Base-by-base conservation (phyloP, 805 yeast genomes). In the Starmerella tilneyi region DNA sequence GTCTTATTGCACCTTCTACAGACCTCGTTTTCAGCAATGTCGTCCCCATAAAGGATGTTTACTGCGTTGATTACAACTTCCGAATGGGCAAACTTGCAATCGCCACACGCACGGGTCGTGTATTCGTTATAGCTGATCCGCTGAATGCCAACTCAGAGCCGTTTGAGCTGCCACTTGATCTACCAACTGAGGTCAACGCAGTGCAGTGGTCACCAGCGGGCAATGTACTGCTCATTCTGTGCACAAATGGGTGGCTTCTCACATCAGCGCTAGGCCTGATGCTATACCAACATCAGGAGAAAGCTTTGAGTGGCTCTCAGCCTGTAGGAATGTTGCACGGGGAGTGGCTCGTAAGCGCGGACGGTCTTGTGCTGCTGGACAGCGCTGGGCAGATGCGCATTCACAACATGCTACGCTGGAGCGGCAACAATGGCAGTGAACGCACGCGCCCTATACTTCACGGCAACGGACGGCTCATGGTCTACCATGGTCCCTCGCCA, bases 251-350 rank as follows among this genome's bases (percentile, higher is more conserved):
- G 5, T 75, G 78, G 78, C 66, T 66, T 39, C 47, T 71, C 21
- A 65, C 63, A 48, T 71, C 78, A 3, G 66, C 65, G 13, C 62
- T 72, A 28, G 79, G 79, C 1, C 69, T 71, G 51, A 56, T 21
- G 2, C 43, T 56, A 17, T 54, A 45, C 27, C 32, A 42, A 26
- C 20, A 36, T 38, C 45, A 43, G 3, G 39, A 38, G 9, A 20
- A 23, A 15, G 30, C 47, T 4, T 9, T 23, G 1, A 45, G 24
- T 16, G 19, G 15, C 7, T n/a, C 17, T 8, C 35, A 17, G n/a
- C 37, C 49, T 12, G 28, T 28, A 1, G 62, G 64, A 1, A 46
- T 58, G 16, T 30, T 29, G 20, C 46, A 53, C 11, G 62, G 61
- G 3, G 53, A 55, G 5, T 67, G 70, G 70, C 47, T 66, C 5